These are phyloP conservation scores for Lodderomyces beijingensis DNA, from an alignment of 1,139 yeast species.

Conservation along the genomic window DNA sequence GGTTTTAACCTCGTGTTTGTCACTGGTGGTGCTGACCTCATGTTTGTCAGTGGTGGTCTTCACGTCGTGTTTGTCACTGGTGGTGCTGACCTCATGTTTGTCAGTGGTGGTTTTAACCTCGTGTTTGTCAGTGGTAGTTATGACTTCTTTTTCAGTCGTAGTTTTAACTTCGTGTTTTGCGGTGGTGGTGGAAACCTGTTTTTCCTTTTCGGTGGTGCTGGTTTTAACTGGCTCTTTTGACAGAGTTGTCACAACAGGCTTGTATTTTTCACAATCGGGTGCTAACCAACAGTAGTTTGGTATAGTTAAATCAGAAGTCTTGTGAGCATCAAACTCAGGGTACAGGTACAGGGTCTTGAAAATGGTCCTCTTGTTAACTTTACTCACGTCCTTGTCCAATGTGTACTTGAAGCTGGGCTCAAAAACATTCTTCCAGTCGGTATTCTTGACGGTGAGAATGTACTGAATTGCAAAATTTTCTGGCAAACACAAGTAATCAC, in stretches of 20 bases:
- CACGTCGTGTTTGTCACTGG: too few species aligned
- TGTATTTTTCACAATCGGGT: constrained; percentile 3
- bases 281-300: constrained; percentile 6
- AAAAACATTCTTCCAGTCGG: neutral
- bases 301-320: neutral
- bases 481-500: constrained; percentile 28
- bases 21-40: too few species aligned
- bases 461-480: constrained; percentile 21
- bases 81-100: too few species aligned
- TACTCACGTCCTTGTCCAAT: neutral
- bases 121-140: too few species aligned
- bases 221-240: neutral
- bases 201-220: neutral
- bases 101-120: too few species aligned
- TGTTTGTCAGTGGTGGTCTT: too few species aligned
- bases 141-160: too few species aligned
- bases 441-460: constrained; percentile 6
- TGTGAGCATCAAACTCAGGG: neutral
- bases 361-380: constrained; percentile 1
- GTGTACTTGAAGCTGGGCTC: neutral
- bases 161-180: neutral
- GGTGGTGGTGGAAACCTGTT: neutral
- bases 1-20: too few species aligned
- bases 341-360: neutral
- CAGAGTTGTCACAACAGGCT: neutral